phyloP scores from a whole-genome alignment of 306 rosid species.

The cucumber (Cucumis sativus) region Cucumber_9930_V3 NC_026657.2:28447501-28448000 shows the following conservation, averaged over 20 bases:
- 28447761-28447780: no score
- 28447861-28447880: no score
- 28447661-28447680: conserved; percentile 77
- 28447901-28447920: no score
- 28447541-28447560: not conserved
- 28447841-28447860: no score
- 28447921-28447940: no score
- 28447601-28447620: conserved; percentile 19
- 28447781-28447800: no score
- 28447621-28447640: conserved; percentile 60
- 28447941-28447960: no score
- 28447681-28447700: conserved; percentile 59
- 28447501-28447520: not conserved
- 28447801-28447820: no score
- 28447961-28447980: no score
- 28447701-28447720: not conserved
- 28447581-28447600: not conserved
- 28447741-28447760: not conserved
- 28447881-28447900: no score
- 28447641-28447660: conserved; percentile 62
- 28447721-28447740: not conserved
- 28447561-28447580: not conserved
- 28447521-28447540: not conserved
- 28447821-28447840: no score
- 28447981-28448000: no score